Evolutionary conservation across 352 stramenopile species (phyloP).

Genomic region (Phytophthora multivora): DNA sequence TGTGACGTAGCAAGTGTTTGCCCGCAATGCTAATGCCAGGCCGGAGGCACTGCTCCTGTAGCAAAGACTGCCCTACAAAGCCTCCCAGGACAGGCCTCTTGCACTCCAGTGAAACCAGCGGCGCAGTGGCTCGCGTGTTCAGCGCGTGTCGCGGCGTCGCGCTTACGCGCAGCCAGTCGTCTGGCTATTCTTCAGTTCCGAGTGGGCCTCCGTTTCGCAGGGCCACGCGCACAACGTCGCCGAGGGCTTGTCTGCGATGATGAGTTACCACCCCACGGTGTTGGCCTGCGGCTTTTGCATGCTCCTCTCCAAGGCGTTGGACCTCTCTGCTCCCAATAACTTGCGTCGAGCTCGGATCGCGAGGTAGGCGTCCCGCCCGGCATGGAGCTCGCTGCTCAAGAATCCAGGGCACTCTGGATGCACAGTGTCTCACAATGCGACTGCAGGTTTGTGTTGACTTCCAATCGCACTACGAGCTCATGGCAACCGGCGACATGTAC

Average conservation of each 20-base stretch:
- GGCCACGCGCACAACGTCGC: not conserved
- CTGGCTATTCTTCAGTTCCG: constrained; percentile 14
- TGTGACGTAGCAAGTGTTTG: constrained; percentile 2
- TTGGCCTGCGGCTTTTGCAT: not conserved
- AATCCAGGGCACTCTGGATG: not conserved
- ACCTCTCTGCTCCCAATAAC: not conserved
- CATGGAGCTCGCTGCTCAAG: constrained; percentile 1
- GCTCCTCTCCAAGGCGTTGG: not conserved
- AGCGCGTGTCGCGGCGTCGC: constrained; percentile 4
- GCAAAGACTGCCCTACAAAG: not conserved
- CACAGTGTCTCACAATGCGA: constrained; percentile 6
- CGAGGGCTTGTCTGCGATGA: not conserved
- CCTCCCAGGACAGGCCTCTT: not conserved
- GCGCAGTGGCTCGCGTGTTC: constrained; percentile 6
- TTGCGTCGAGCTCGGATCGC: constrained; percentile 14
- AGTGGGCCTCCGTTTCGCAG: constrained; percentile 11
- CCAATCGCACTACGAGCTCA: constrained; percentile 2
- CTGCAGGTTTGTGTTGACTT: constrained; percentile 2
- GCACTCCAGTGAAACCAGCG: not conserved
- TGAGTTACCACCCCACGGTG: not conserved
- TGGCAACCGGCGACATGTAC: constrained; percentile 1
- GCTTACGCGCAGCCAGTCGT: constrained; percentile 5
- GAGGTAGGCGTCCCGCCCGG: not conserved
- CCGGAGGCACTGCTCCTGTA: not conserved
- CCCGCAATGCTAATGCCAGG: constrained; percentile 6